Conservation (phyloP, 2,329 filamentous ascomycete genomes). For the Cytospora chrysosperma region DNA sequence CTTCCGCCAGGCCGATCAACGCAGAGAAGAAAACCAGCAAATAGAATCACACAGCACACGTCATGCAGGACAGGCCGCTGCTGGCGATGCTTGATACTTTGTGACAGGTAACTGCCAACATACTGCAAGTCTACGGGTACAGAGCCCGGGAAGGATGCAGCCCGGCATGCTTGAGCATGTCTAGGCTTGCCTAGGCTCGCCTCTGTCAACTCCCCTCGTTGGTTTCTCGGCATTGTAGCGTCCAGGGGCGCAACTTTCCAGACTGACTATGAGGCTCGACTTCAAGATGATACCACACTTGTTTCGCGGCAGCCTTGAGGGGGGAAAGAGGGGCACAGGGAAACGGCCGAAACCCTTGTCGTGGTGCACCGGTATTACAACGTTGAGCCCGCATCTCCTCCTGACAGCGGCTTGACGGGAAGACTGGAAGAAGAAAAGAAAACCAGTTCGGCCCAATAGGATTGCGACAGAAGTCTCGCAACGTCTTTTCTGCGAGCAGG, state of each 20-base stretch:
- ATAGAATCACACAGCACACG: neutral
- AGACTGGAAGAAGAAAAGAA: neutral
- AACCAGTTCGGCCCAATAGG: neutral
- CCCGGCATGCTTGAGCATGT: neutral
- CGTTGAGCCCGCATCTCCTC: slow-evolving; percentile 1
- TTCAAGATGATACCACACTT: slow-evolving; percentile 12
- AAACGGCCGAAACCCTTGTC: slow-evolving; percentile 9
- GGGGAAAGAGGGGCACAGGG: neutral
- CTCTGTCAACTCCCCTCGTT: slow-evolving; percentile 3
- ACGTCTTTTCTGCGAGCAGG: neutral
- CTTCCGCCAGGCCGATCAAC: slow-evolving; percentile 5
- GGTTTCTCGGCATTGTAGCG: slow-evolving; percentile 12
- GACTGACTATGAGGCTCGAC: slow-evolving; percentile 6
- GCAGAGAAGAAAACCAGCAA: slow-evolving; percentile 1
- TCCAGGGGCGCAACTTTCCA: slow-evolving; percentile 5
- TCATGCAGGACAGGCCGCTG: neutral
- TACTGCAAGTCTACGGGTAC: neutral
- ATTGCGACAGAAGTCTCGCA: neutral
- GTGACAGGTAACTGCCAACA: neutral
- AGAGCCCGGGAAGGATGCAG: neutral
- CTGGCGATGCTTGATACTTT: neutral
- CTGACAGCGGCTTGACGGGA: slow-evolving; percentile 15
- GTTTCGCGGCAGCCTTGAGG: neutral
- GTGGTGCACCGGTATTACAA: slow-evolving; percentile 16
- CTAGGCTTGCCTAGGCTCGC: neutral